phyloP scores from a whole-genome alignment of 305 asterid species.

The Fraxinus ornus region DNA sequence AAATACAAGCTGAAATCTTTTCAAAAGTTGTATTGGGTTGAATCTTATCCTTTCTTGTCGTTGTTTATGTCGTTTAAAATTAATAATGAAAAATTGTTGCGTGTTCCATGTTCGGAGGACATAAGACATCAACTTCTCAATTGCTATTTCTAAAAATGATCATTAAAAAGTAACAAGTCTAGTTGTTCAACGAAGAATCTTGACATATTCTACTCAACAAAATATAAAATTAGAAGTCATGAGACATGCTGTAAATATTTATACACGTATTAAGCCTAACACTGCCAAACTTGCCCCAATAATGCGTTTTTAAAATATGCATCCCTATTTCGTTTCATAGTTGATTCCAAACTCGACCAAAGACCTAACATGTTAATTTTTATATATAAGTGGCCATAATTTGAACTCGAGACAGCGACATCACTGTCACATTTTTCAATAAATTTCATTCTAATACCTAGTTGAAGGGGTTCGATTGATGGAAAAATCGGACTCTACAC shows the following conservation, averaged over 20 bases:
- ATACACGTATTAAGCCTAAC: not conserved
- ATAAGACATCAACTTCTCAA: conserved; percentile 7
- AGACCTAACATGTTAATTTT: no score
- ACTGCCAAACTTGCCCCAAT: not conserved
- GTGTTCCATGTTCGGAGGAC: conserved; percentile 9
- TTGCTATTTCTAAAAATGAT: not conserved
- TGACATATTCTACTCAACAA: conserved; percentile 1
- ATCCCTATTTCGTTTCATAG: not conserved
- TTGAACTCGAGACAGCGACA: not conserved
- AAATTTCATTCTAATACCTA: no score
- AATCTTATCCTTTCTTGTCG: not conserved
- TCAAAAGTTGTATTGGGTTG: not conserved
- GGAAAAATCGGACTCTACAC: not conserved
- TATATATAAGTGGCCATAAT: not conserved
- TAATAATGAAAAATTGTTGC: not conserved
- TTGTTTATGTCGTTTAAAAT: not conserved
- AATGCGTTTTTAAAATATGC: not conserved
- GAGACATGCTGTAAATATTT: not conserved
- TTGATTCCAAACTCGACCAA: not conserved
- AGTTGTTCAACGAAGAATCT: not conserved
- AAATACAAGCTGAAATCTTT: not conserved
- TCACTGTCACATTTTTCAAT: not conserved
- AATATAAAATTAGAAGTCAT: not conserved
- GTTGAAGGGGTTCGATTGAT: not conserved
- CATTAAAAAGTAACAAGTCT: not conserved